These are phyloP conservation scores for Zygotorulaspora danielsina DNA, from an alignment of 805 yeast species.

Conservation along the genomic window DNA sequence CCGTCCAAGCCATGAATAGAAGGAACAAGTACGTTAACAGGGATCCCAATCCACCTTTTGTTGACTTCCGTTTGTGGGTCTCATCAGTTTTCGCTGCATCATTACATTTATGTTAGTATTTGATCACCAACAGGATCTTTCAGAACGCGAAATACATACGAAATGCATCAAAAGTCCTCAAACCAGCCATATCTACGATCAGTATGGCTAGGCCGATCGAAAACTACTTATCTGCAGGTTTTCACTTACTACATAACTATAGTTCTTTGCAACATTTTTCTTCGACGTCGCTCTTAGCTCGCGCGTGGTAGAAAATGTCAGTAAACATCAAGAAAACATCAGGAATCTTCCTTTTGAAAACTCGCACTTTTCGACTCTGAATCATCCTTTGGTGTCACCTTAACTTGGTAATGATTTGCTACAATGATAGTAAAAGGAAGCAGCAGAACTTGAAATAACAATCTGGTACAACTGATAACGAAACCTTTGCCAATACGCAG, in stretches of 20 bases:
- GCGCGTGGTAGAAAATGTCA: neutral
- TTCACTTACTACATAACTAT: neutral
- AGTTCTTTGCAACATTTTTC: neutral
- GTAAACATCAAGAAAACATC: neutral
- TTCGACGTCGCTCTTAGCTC: neutral
- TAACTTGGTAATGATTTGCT: constrained; percentile 14
- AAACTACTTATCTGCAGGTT: too few species aligned
- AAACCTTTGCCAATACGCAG: constrained; percentile 23
- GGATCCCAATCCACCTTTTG: constrained; percentile 74
- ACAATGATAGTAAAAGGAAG: constrained; percentile 14
- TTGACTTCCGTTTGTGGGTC: constrained; percentile 67
- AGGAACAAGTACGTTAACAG: constrained; percentile 57
- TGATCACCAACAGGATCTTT: neutral
- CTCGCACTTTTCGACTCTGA: constrained; percentile 2
- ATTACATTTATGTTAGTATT: constrained; percentile 10
- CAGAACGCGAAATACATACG: constrained; percentile 42
- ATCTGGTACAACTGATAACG: constrained; percentile 18
- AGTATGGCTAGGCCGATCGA: too few species aligned
- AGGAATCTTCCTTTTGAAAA: constrained; percentile 2
- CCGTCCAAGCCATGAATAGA: constrained; percentile 72
- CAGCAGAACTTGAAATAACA: constrained; percentile 14
- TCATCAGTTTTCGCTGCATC: constrained; percentile 58
- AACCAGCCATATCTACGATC: constrained; percentile 27
- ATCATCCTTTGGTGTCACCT: constrained; percentile 4
- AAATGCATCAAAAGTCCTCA: constrained; percentile 66